Evolutionary conservation across 805 yeast species (phyloP).

Genomic region (Candida methanosorbosa): DNA sequence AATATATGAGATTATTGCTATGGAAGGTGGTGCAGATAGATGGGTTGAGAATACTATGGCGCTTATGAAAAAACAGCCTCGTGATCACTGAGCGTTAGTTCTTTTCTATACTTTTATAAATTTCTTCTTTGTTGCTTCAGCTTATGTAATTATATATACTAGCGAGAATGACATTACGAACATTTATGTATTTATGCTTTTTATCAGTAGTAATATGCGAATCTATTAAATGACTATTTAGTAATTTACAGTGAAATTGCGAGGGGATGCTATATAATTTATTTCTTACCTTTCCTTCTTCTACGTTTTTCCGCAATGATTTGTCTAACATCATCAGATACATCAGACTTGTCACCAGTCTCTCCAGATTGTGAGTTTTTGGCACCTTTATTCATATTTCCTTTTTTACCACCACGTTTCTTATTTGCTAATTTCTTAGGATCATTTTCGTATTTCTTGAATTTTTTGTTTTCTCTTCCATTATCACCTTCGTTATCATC

Average conservation of each 20-base stretch:
- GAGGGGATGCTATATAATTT: conserved; percentile 1
- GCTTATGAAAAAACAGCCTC: conserved; percentile 59
- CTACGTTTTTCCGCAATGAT: conserved; percentile 64
- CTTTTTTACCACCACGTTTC: conserved; percentile 7
- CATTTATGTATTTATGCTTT: too few species aligned
- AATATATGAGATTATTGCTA: conserved; percentile 51
- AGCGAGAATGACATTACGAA: too few species aligned
- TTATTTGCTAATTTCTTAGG: conserved; percentile 1
- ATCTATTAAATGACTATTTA: too few species aligned
- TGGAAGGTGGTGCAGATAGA: conserved; percentile 85
- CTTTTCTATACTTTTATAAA: too few species aligned
- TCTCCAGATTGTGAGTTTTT: conserved; percentile 6
- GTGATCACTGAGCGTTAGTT: conserved; percentile 61
- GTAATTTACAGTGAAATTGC: not conserved
- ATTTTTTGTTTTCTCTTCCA: conserved; percentile 16
- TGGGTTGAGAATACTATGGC: conserved; percentile 81
- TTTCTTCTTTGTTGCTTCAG: too few species aligned
- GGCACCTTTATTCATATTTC: conserved; percentile 15
- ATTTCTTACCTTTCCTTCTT: conserved; percentile 41
- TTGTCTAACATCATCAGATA: conserved; percentile 49
- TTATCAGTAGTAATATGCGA: too few species aligned
- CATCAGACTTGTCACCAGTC: conserved; percentile 12
- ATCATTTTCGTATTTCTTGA: conserved; percentile 11
- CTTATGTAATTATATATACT: too few species aligned
- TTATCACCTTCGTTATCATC: conserved; percentile 9